phyloP scores from a whole-genome alignment of 129 eudicot genomes.

The Escallonia rubra region DNA sequence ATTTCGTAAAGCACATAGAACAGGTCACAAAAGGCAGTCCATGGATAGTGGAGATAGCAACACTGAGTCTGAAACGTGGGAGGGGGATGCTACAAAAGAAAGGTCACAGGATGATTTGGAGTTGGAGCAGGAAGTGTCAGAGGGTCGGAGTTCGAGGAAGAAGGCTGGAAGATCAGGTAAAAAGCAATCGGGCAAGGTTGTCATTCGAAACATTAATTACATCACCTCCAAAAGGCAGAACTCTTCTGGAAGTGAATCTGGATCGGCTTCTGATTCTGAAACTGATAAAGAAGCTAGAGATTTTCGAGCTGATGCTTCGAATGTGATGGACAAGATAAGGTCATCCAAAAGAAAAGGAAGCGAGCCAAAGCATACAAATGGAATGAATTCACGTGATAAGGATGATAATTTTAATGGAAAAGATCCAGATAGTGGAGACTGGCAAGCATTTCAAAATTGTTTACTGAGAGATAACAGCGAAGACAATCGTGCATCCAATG shows the following conservation, averaged over 20 bases:
- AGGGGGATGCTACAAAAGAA: conserved; percentile 11
- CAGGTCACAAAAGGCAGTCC: conserved; percentile 45
- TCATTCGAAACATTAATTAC: conserved; percentile 70
- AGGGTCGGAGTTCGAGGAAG: too few relatives aligned
- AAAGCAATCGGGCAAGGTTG: conserved; percentile 67
- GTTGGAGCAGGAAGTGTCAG: background rate
- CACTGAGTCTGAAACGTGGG: conserved; percentile 34
- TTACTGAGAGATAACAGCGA: conserved; percentile 63
- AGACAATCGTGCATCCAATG: conserved; percentile 32
- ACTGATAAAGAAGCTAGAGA: background rate
- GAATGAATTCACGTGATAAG: conserved; percentile 8
- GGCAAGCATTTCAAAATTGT: conserved; percentile 88
- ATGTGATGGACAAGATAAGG: background rate
- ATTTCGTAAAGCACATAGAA: conserved; percentile 23
- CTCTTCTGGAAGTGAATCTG: conserved; percentile 42
- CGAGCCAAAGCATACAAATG: conserved; percentile 25
- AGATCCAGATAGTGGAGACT: conserved; percentile 55
- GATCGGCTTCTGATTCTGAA: conserved; percentile 46
- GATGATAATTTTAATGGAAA: conserved; percentile 27
- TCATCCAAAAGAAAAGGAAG: conserved; percentile 48
- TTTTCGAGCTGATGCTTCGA: too few relatives aligned
- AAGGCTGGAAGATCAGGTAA: conserved; percentile 27
- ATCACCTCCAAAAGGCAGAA: conserved; percentile 50
- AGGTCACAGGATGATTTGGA: background rate
- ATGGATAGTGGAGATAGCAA: conserved; percentile 37